Conservation (phyloP, 2,329 filamentous ascomycete species). For the Fusarium musae region DNA sequence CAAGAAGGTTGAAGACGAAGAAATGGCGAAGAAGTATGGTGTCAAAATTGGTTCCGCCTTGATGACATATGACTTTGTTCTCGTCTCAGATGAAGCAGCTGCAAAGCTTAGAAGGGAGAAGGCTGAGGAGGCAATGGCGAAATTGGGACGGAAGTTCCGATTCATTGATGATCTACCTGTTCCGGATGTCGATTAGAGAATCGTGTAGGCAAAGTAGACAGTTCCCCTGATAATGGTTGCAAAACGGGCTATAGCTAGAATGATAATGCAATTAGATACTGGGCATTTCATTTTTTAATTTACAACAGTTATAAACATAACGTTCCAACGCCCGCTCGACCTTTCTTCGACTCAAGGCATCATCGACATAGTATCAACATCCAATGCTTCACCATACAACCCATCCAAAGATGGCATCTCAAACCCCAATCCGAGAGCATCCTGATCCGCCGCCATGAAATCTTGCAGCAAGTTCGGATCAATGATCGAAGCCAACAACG, state of each 20-base stretch:
- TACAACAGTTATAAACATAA: too few species aligned
- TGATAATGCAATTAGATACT: too few species aligned
- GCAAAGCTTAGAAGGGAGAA: slow-evolving; percentile 12
- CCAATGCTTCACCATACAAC: background rate
- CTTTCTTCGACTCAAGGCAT: background rate
- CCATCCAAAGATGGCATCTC: background rate
- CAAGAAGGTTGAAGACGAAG: background rate
- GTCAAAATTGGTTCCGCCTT: slow-evolving; percentile 1
- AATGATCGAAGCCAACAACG: background rate
- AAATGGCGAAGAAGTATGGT: slow-evolving; percentile 6
- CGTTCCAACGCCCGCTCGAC: accelerated
- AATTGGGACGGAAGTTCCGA: slow-evolving; percentile 7
- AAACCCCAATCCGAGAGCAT: background rate
- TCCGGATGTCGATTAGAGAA: slow-evolving; percentile 12
- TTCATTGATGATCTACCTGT: slow-evolving; percentile 18
- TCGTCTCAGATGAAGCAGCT: slow-evolving; percentile 11
- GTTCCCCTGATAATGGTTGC: too few species aligned
- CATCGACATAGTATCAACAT: background rate
- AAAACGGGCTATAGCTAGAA: background rate
- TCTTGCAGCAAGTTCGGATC: slow-evolving; percentile 2
- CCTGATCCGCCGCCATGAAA: slow-evolving; percentile 4
- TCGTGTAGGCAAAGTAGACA: accelerated
- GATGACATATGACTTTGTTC: slow-evolving; percentile 22
- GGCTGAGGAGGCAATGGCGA: slow-evolving; percentile 19
- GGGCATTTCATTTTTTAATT: background rate